Percentiles rank a stretch among this genome's conserved stretches.
phyloP scores from a whole-genome alignment of 2,329 filamentous ascomycete species.

The Helminthosporium solani region DNA sequence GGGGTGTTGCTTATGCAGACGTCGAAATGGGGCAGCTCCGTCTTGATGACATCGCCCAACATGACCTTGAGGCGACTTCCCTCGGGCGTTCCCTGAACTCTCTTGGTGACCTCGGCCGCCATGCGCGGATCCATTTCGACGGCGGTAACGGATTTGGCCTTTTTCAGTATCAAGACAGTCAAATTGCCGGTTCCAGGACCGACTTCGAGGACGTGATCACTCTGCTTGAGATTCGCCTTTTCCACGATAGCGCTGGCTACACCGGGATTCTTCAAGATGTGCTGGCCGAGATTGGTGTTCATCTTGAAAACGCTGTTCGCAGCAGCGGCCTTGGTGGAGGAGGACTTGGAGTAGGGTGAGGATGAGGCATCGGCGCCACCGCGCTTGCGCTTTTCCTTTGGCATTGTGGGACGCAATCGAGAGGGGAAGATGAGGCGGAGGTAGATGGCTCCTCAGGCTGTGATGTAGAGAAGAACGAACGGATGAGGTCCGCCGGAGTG shows the following conservation, averaged over 20 bases:
- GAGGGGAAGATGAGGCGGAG: no score
- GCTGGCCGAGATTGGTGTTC: slow-evolving; percentile 86
- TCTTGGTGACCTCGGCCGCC: slow-evolving; percentile 91
- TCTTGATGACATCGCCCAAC: slow-evolving; percentile 89
- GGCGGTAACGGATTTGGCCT: slow-evolving; percentile 78
- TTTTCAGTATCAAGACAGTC: slow-evolving; percentile 84
- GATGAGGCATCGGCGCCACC: slow-evolving; percentile 42
- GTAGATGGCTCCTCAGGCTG: no score
- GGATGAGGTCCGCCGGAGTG: no score
- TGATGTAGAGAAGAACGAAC: background rate
- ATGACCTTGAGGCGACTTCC: slow-evolving; percentile 78
- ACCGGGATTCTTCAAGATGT: slow-evolving; percentile 90
- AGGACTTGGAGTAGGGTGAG: slow-evolving; percentile 50
- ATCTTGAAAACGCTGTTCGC: slow-evolving; percentile 94
- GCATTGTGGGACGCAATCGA: slow-evolving; percentile 49
- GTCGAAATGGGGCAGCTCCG: slow-evolving; percentile 74
- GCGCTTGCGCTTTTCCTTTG: slow-evolving; percentile 44
- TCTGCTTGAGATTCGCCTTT: slow-evolving; percentile 88
- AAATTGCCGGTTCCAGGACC: slow-evolving; percentile 88
- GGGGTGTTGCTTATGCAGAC: slow-evolving; percentile 77
- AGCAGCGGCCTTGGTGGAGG: slow-evolving; percentile 50
- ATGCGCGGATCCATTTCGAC: slow-evolving; percentile 95
- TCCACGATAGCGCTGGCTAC: slow-evolving; percentile 79
- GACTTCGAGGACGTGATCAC: slow-evolving; percentile 83
- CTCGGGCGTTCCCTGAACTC: slow-evolving; percentile 84